Base-by-base conservation (phyloP, 805 yeast species). In the Metschnikowia kofuensis region DNA sequence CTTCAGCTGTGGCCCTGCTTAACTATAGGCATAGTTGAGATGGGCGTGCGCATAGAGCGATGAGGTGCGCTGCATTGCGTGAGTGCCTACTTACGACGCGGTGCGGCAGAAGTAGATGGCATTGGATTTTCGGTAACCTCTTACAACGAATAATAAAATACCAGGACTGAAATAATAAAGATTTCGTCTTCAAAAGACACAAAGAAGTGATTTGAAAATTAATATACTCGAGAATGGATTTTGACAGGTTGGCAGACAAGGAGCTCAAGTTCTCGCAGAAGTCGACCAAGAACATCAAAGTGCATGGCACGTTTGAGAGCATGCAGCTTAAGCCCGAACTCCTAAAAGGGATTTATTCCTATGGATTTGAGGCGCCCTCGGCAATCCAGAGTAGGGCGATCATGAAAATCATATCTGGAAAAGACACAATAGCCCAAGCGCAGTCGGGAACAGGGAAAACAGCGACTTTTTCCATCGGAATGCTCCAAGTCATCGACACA, bases 361-460 rank as follows among this genome's bases (percentile, higher is more conserved):
- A 86, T 76, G 97, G 98, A 70, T 94, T 89, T 70, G 98, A 92
- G 75, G 82, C 83, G 47, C 99, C 99, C 57, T 90, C 97, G 47
- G 94, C 98, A 49, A 94, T 94, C 75, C 99, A 94, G 77, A 91
- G 90, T 66, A 84, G 99, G 71, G 99, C 98, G 55, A 94, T 94
- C 61, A 76, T 87, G 73, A 99, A 96, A 69, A 91, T 94, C 70
- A 86, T 90, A 62, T 85, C 84, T 65, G 97, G 97, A 49, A 84
- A 90, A 70, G 99, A 94, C 71, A 95, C 91, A 47, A 83, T 94
- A 55, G 99, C 99, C 52, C 99, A 94, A 76, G 98, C 99, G 51
- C 99, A 94, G 75, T 89, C 97, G 35, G 99, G 99, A 73, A 94
- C 99, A 43, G 99, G 99, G 74, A 94, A 94, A 76, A 94, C 99